phyloP scores from a whole-genome alignment of 768 basidiomycete genomes.

The Agrocybe pediades region DNA sequence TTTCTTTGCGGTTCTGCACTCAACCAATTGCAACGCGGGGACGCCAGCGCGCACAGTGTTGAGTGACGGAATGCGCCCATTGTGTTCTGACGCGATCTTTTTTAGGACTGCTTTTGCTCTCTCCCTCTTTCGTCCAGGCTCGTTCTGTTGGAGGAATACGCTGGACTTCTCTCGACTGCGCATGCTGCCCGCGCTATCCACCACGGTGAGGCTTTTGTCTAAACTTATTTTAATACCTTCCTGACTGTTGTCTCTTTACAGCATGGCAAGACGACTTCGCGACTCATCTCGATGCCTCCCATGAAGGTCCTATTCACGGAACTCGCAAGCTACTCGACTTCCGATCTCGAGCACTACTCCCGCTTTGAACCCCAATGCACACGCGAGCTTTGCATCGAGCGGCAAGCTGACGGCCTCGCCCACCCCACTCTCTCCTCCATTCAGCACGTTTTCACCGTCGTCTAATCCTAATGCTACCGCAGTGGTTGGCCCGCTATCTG shows the following conservation, averaged over 20 bases:
- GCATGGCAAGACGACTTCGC: conserved; percentile 44
- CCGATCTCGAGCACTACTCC: conserved; percentile 18
- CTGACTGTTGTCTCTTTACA: conserved; percentile 2
- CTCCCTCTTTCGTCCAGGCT: conserved; percentile 7
- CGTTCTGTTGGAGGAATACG: conserved; percentile 21
- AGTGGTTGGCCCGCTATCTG: not conserved
- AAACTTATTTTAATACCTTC: not conserved
- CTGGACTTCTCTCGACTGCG: conserved; percentile 13
- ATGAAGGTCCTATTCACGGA: conserved; percentile 24
- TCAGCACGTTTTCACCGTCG: not conserved
- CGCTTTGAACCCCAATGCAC: not conserved
- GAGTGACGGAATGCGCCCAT: no score
- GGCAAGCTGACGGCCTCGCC: not conserved
- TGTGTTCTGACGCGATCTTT: no score
- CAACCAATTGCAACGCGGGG: no score
- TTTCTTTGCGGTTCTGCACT: no score
- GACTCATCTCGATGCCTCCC: conserved; percentile 1
- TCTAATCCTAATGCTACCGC: not conserved
- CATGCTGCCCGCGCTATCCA: conserved; percentile 27
- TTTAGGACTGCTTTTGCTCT: not conserved
- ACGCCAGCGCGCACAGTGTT: no score
- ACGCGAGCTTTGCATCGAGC: not conserved
- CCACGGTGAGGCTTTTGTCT: conserved; percentile 11
- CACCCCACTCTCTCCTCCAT: not conserved
- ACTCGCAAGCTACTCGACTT: conserved; percentile 33